Evolutionary conservation across 1,139 yeast genomes (phyloP), one percentile per base, ranked within the genome.

Genomic region (Yamadazyma siamensis): DNA sequence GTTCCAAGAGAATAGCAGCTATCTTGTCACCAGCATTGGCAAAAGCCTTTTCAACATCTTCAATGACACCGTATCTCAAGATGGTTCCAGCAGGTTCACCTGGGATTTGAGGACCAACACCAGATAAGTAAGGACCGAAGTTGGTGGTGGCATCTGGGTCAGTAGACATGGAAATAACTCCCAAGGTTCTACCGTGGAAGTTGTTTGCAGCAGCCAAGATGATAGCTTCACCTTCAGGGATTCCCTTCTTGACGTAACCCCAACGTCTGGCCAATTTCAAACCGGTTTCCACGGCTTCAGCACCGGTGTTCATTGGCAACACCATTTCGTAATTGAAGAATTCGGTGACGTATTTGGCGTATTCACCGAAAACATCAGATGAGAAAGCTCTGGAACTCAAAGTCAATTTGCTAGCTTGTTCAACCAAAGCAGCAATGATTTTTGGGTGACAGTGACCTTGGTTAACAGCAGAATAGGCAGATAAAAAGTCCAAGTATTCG

Each of bases 391-490:
- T 74, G 23, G 96, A 87, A 34, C 94, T 82, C 41, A 89, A 69
- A 8, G 97, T 89, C 59, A 89, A 69, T 40, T 70, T 75, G 37
- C 78, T 75, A 8, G 97, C 95, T 65, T 91, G 97, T 26, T 88
- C 95, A 29, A 79, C 71, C 40, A 91, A 71, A 2, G 98, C 97
- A 28, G 63, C 71, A 39, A 91, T 72, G 54, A 89, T 89, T 61
- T 85, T 81, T 37, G 97, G 97, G 57, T 89, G 97, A 61, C 96
- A 89, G 59, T 89, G 98, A 36, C 98, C 98, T 61, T 91, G 97
- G 67, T 91, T 91, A 23, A 91, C 96, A 9, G 98, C 97, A 22
- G 96, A 87, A 63, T 89, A 89, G 6, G 97, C 96, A 19, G 94
- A 82, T 43, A 88, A 65, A 54, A 88, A 88, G 59, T 88, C 97